Evolutionary conservation across 192 early-diverging fungal genomes (phyloP), one percentile per base, ranked within the genome.

Genomic region (Obelidium mucronatum): DNA sequence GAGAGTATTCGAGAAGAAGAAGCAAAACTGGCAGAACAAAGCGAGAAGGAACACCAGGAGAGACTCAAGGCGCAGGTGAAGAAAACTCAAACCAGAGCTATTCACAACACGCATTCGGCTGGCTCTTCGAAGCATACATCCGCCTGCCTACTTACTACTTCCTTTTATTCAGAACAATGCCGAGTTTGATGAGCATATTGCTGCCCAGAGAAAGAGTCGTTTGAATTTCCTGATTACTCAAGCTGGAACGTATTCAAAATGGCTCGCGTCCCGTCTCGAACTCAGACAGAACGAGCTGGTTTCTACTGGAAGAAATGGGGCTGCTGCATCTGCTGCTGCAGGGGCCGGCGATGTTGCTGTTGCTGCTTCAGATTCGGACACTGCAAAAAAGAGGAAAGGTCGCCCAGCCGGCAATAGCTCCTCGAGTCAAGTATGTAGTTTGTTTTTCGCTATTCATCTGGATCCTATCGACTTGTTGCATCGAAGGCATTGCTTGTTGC

Each of bases 161-260:
- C 26, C 55, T 55, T 60, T 2, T 51, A 26, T 17, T 55, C 34
- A 62, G 40, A 40, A 22, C 42, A 69, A 75, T 63, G 71, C 69
- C 13, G 52, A 81, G 81, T 86, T 77, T 56, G 59, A 77, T 56
- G 76, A 69, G 58, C 40, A 61, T 63, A 67, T 74, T 40, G 70
- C 52, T 39, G 82, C 87, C 40, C 87, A 93, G 69, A 84, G 92
- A 24, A 83, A 91, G 73, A 88, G 93, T 72, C 89, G 93, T 28
- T 82, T 95, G 13, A 85, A 93, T 67, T 93, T 92, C 74, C 84
- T 96, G 67, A 82, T 97, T 2, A 91, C 93, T 76, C 92, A 92
- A 74, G 94, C 95, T 0, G 87, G 92, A 1, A 87, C 92, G 0
- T 97, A 95, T 78, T 90, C 91, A 42, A 87, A 85, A 35, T 94